phyloP scores from a whole-genome alignment of 495 filamentous ascomycete genomes.

The Xylaria scruposa region DNA sequence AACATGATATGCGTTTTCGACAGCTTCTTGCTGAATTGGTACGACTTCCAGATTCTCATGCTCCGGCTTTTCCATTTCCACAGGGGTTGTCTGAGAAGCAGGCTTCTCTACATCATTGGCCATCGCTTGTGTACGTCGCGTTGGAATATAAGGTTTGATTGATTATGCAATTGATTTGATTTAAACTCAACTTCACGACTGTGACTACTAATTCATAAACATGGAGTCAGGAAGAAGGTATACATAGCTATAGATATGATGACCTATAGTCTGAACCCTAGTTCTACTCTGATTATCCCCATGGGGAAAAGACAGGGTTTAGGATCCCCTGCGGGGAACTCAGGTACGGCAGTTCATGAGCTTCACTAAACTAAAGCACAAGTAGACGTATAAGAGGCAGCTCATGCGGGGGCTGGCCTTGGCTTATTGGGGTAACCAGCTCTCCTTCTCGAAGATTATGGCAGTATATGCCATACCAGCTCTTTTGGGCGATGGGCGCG shows the following conservation, averaged over 20 bases:
- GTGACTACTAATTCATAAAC: background rate
- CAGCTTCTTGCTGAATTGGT: slow-evolving; percentile 44
- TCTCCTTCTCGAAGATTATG: background rate
- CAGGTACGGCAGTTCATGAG: slow-evolving; percentile 15
- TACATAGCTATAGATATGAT: background rate
- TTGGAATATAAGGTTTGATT: background rate
- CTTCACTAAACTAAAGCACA: background rate
- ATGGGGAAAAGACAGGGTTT: background rate
- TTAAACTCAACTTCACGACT: background rate
- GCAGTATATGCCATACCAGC: background rate
- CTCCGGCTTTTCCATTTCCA: slow-evolving; percentile 24
- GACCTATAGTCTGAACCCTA: background rate
- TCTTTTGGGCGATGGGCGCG: background rate
- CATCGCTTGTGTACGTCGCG: slow-evolving; percentile 15
- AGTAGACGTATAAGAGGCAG: background rate
- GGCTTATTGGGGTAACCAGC: background rate
- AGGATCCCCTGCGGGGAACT: slow-evolving; percentile 15
- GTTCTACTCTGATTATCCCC: background rate
- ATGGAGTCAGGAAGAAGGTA: background rate
- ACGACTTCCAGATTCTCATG: slow-evolving; percentile 27
- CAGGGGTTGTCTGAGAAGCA: background rate
- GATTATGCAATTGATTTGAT: background rate
- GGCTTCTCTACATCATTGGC: slow-evolving; percentile 27
- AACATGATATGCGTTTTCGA: slow-evolving; percentile 36
- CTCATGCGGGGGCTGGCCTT: background rate